Evolutionary conservation across 2,329 filamentous ascomycete species (phyloP), one percentile per base, ranked within the genome.

Genomic region (Fusarium veterinarium): DNA sequence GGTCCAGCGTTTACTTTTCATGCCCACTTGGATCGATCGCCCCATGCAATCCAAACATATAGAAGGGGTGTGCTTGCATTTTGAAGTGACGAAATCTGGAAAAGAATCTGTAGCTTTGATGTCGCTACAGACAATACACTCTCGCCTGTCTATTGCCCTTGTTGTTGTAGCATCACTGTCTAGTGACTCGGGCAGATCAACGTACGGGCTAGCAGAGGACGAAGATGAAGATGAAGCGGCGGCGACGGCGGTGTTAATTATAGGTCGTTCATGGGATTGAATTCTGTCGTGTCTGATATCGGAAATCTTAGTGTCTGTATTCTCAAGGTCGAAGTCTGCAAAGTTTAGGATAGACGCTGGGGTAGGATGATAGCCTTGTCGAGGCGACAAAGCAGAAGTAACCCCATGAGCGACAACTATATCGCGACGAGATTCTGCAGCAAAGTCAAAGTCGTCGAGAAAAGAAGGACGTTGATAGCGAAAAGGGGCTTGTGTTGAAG

Each of bases 1-100:
- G 38, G 84, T 83, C 83, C 84, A 86, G 4, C 80, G 63, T 28
- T 79, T 81, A 67, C 52, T 78, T 35, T 74, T 74, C 19, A 84
- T 52, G 51, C 83, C 81, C 4, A 78, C 76, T 30, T 73, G 73
- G 41, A 84, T 83, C 5, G 79, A 82, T 11, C 74, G 69, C 13
- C 78, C 75, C 7, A 84, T 33, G 42, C 83, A 84, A 20, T 78
- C 77, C 14, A 80, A 72, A 38, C 83, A 84, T 17, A 80, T 76
- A 2, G 40, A 69, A 5, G 81, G 80, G 3, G 77, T 23, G 55
- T 84, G 83, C 5, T 51, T 72, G 69, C 83, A 84, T 20, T 73
- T 64, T 19, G 76, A 67, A 2, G 83, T 82, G 28, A 82, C 65
- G 20, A 13, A 78, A 76, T 13, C 74, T 11, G 82, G 82, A 48